phyloP scores from a whole-genome alignment of 2,329 filamentous ascomycete species.

The Diaporthe vexans region DNA sequence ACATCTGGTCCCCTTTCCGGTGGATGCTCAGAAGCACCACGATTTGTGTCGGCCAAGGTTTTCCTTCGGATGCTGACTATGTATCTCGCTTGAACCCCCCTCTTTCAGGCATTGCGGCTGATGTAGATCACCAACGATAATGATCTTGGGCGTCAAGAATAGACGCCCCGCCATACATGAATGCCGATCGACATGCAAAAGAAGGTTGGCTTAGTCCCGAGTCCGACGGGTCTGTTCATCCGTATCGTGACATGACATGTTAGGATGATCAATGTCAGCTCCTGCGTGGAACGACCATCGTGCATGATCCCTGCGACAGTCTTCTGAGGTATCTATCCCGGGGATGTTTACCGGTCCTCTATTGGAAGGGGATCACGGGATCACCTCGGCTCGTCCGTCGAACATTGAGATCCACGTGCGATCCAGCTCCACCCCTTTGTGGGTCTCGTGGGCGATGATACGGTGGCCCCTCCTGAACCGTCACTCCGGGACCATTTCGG shows the following conservation, averaged over 20 bases:
- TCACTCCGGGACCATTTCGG: not conserved
- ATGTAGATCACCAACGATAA: not conserved
- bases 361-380: not conserved
- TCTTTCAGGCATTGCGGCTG: not conserved
- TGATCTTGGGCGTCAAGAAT: not conserved
- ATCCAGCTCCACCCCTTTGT: not conserved
- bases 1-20: not conserved
- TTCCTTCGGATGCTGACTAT: not conserved
- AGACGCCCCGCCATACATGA: not conserved
- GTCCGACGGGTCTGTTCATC: not conserved
- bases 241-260: not conserved
- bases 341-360: not conserved
- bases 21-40: not conserved
- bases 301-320: not conserved
- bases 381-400: not conserved
- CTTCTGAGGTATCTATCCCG: too few species aligned
- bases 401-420: conserved; percentile 8
- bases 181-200: not conserved
- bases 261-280: not conserved
- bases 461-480: not conserved
- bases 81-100: not conserved
- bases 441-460: not conserved
- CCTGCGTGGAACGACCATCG: not conserved
- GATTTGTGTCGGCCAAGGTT: not conserved
- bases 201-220: not conserved